Conservation (phyloP, 2,329 filamentous ascomycete genomes). For the Nothophaeocryptopus gaeumannii region DNA sequence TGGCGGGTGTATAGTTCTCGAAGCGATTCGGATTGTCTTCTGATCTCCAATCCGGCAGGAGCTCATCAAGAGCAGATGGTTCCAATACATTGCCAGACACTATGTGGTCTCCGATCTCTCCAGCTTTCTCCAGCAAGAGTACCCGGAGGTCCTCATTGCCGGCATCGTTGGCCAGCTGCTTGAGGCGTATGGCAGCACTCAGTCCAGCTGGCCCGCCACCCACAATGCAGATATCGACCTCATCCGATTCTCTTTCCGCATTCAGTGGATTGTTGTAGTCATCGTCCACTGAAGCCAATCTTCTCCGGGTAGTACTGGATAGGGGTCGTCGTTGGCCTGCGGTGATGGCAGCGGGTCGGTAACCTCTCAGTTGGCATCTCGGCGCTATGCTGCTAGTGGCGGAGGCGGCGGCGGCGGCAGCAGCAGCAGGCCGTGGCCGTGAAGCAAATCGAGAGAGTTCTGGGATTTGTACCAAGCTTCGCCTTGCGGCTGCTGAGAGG, state of each 20-base stretch:
- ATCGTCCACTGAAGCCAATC: slow-evolving; percentile 38
- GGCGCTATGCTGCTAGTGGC: slow-evolving; percentile 21
- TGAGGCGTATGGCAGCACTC: slow-evolving; percentile 87
- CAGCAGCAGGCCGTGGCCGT: background rate
- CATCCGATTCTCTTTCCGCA: slow-evolving; percentile 82
- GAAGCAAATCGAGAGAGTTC: slow-evolving; percentile 12
- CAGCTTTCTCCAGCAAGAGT: slow-evolving; percentile 88
- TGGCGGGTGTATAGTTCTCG: slow-evolving; percentile 79
- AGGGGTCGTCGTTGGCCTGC: slow-evolving; percentile 37
- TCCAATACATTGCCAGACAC: slow-evolving; percentile 94
- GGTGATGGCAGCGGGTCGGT: slow-evolving; percentile 33
- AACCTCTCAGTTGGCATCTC: slow-evolving; percentile 25
- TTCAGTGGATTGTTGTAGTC: slow-evolving; percentile 45
- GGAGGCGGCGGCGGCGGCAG: slow-evolving; percentile 2
- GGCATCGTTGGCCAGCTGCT: slow-evolving; percentile 90
- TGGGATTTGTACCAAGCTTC: slow-evolving; percentile 17
- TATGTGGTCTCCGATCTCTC: slow-evolving; percentile 91
- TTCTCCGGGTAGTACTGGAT: slow-evolving; percentile 28
- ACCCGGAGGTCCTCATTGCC: slow-evolving; percentile 96
- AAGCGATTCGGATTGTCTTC: slow-evolving; percentile 87
- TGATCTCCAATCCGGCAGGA: slow-evolving; percentile 89
- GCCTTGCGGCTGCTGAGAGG: slow-evolving; percentile 22
- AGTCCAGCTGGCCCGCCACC: slow-evolving; percentile 94
- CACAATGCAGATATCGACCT: slow-evolving; percentile 95
- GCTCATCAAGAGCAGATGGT: slow-evolving; percentile 80